These are phyloP conservation scores for Apocynum venetum DNA, from an alignment of 257 asterid genomes.

Conservation along the genomic window DNA sequence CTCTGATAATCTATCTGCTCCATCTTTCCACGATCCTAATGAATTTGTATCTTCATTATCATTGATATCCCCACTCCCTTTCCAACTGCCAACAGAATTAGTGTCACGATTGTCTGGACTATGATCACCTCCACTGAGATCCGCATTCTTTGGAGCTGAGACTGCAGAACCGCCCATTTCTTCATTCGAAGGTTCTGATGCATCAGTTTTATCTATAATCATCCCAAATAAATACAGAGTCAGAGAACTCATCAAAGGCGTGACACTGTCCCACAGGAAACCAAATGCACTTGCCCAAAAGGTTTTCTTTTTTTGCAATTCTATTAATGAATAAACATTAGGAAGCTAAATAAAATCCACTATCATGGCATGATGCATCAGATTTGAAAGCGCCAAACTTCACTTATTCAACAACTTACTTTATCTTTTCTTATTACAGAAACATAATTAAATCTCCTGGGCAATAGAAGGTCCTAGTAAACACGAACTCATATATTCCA, in stretches of 20 bases:
- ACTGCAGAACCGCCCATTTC: conserved; percentile 21
- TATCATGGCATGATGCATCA: not conserved
- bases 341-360: not conserved
- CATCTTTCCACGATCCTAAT: conserved; percentile 73
- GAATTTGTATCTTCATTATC: conserved; percentile 60
- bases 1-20: conserved; percentile 35
- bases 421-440: not conserved
- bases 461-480: not conserved
- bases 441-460: not conserved
- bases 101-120: conserved; percentile 38
- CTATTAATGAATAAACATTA: not conserved
- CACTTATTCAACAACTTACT: not conserved
- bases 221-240: conserved; percentile 6
- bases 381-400: not conserved
- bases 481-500: not conserved
- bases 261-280: not conserved
- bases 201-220: conserved; percentile 23
- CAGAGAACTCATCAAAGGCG: conserved; percentile 4
- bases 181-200: conserved; percentile 23
- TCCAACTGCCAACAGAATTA: conserved; percentile 45
- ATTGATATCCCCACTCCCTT: conserved; percentile 34
- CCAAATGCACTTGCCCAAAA: not conserved
- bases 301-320: not conserved
- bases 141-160: conserved; percentile 27
- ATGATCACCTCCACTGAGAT: conserved; percentile 29